Evolutionary conservation across 352 stramenopile species (phyloP).

Genomic region (Pythium utonaiense): DNA sequence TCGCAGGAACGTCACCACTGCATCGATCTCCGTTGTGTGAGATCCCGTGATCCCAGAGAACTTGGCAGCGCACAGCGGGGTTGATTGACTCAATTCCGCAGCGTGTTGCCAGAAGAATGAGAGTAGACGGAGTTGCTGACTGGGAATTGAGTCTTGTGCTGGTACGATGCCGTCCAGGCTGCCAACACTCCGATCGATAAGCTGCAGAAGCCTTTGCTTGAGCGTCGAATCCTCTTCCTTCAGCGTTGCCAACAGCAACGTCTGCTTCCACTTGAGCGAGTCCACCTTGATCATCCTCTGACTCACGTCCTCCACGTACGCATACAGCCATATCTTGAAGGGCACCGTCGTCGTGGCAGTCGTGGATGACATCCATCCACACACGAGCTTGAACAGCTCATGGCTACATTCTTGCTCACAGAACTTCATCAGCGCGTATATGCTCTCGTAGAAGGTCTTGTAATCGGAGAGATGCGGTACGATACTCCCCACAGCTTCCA

Average conservation of each 20-base stretch:
- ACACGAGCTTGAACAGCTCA: conserved; percentile 8
- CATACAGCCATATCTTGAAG: conserved; percentile 40
- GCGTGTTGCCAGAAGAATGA: conserved; percentile 41
- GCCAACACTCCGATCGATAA: conserved; percentile 20
- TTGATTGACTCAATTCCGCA: conserved; percentile 28
- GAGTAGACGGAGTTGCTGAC: conserved; percentile 28
- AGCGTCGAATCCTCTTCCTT: conserved; percentile 28
- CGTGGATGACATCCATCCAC: conserved; percentile 3
- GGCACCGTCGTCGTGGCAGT: neutral
- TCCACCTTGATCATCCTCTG: conserved; percentile 21
- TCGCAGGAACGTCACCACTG: conserved; percentile 31
- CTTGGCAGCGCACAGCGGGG: conserved; percentile 43
- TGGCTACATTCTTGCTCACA: conserved; percentile 20
- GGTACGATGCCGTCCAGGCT: neutral
- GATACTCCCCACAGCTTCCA: conserved; percentile 27
- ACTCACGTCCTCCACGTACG: conserved; percentile 14
- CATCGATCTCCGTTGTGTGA: conserved; percentile 3
- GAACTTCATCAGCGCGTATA: conserved; percentile 34
- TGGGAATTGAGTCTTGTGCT: neutral
- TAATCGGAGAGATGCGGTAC: conserved; percentile 52
- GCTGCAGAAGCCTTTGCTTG: conserved; percentile 25
- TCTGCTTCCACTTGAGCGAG: conserved; percentile 32
- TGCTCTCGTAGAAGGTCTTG: conserved; percentile 25
- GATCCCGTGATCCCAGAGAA: conserved; percentile 23
- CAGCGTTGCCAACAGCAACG: conserved; percentile 30